Evolutionary conservation across 192 early-diverging fungal genomes (phyloP), one percentile per base, ranked within the genome.

Genomic region (Allomyces arbusculus): DNA sequence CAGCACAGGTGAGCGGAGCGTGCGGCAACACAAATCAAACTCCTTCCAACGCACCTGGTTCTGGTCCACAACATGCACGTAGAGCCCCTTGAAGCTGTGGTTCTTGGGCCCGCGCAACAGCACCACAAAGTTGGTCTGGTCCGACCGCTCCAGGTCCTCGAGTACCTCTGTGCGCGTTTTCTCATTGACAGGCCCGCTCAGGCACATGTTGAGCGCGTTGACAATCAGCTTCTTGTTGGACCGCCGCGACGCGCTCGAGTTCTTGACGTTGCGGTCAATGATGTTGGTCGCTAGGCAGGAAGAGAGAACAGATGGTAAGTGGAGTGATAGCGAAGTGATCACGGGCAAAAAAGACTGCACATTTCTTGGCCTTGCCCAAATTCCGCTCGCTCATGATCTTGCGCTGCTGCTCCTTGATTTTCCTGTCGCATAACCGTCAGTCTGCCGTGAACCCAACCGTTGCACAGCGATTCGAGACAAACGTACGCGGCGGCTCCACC

Each of bases 41-140:
- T 16, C 20, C 10, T 16, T 3, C 2, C 9, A 58, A 58, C 50
- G 40, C 9, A 75, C 72, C 64, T 76, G 74, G 44, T 74, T 68
- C 8, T 72, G 62, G 5, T 50, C 63, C 45, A 74, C 68, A 61
- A 79, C 76, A 45, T 74, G 78, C n/a, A 75, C 72, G 61, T 82
- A 82, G 22, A 82, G 69, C 3, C 80, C 80, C 61, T 74, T 65
- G 69, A 80, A 82, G 16, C 73, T 65, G 66, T 78, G 73, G 64
- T 78, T 82, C 63, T 75, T 75, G 23, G 65, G 43, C 43, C 72
- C 78, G 28, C 74, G 69, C 63, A 82, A 76, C 16, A 82, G 71
- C 44, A 82, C 75, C 3, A 82, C 64, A 69, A 82, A 82, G 68
- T 82, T 75, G 24, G 28, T 24, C 4, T 73, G 69, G 10, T 63